Evolutionary conservation across 2,329 filamentous ascomycete species (phyloP).

Genomic region (Ustulina deusta): DNA sequence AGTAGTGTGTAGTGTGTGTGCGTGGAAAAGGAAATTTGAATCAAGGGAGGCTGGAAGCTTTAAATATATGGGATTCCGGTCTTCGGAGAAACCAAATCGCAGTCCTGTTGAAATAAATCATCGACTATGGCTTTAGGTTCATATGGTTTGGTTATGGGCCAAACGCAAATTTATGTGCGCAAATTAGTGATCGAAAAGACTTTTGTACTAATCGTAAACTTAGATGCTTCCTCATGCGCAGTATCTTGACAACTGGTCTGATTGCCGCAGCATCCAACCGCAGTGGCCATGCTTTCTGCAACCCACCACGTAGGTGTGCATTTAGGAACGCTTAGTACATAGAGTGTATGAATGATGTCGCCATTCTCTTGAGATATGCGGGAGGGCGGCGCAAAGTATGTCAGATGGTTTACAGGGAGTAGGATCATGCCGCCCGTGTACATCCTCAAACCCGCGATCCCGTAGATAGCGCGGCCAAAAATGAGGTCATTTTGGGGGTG

Average conservation of each 20-base stretch:
- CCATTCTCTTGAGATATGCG: slow-evolving; percentile 20
- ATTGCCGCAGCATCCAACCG: slow-evolving; percentile 18
- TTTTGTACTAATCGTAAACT: slow-evolving; percentile 25
- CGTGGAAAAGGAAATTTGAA: slow-evolving; percentile 25
- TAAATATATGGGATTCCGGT: slow-evolving; percentile 33
- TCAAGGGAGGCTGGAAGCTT: slow-evolving; percentile 28
- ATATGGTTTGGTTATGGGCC: slow-evolving; percentile 22
- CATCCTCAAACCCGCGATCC: slow-evolving; percentile 26
- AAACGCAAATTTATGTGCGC: slow-evolving; percentile 28
- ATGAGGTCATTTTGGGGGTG: slow-evolving; percentile 24
- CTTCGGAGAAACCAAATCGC: slow-evolving; percentile 25
- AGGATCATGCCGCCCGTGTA: slow-evolving; percentile 28
- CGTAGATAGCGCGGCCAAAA: slow-evolving; percentile 25
- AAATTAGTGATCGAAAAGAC: slow-evolving; percentile 28
- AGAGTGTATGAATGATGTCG: slow-evolving; percentile 19
- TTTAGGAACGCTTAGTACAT: slow-evolving; percentile 19
- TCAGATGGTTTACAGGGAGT: slow-evolving; percentile 24
- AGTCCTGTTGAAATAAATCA: slow-evolving; percentile 29
- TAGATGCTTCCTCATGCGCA: slow-evolving; percentile 31
- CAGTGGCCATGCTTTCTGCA: slow-evolving; percentile 9
- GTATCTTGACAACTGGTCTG: slow-evolving; percentile 22
- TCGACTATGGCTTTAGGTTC: slow-evolving; percentile 29
- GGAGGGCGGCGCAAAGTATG: slow-evolving; percentile 24
- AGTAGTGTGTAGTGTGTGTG: slow-evolving; percentile 31
- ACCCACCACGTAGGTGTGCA: slow-evolving; percentile 22